Percentiles rank a stretch among this genome's conserved stretches.
These are phyloP conservation scores for Capsella rubella DNA, from an alignment of 441 rosid species.

Conservation along the genomic window DNA sequence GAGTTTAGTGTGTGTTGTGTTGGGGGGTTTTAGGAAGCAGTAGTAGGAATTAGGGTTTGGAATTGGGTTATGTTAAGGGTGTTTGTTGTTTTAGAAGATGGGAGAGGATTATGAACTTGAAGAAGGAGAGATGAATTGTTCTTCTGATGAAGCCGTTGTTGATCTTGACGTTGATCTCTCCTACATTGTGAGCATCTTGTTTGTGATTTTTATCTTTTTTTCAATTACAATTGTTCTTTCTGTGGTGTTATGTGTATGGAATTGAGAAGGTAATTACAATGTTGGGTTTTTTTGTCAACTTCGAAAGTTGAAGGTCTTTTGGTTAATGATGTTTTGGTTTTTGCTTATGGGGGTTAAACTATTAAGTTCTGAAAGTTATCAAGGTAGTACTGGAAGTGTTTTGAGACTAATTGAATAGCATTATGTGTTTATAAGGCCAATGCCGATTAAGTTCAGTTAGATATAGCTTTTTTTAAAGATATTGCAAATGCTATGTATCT, in stretches of 20 bases:
- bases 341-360: not conserved
- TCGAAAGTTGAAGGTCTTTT: slow-evolving; percentile 17
- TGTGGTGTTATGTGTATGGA: not conserved
- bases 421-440: not conserved
- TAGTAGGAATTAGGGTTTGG: not conserved
- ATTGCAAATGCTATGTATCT: not conserved
- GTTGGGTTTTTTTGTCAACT: not conserved
- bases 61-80: slow-evolving; percentile 22
- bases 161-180: slow-evolving; percentile 43
- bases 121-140: slow-evolving; percentile 44
- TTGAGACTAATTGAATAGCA: not conserved
- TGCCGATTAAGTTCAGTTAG: not conserved
- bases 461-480: not conserved
- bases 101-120: slow-evolving; percentile 43
- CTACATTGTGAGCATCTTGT: slow-evolving; percentile 43
- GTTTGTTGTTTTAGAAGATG: slow-evolving; percentile 20
- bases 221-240: not conserved
- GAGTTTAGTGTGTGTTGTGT: slow-evolving; percentile 18
- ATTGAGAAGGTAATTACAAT: slow-evolving; percentile 1
- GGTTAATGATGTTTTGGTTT: not conserved
- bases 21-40: slow-evolving; percentile 24
- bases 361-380: not conserved
- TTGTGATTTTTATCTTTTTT: not conserved
- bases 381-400: not conserved
- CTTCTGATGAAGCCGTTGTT: slow-evolving; percentile 30